These are phyloP conservation scores for Strobilomyces echinocephalus DNA, from an alignment of 768 basidiomycete genomes.

Conservation along the genomic window DNA sequence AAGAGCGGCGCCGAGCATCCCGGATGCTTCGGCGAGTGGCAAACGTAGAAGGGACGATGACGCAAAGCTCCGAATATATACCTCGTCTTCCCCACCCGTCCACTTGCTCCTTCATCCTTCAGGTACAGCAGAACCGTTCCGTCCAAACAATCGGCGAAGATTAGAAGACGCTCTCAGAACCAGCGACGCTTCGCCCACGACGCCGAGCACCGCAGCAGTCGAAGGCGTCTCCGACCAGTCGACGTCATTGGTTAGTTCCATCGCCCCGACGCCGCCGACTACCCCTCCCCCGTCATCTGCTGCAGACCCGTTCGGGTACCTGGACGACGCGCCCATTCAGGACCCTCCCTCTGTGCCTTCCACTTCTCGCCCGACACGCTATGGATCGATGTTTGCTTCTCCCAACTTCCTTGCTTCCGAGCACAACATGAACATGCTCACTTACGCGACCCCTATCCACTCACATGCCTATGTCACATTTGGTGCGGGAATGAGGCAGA, in stretches of 20 bases:
- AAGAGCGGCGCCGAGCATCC: conserved; percentile 11
- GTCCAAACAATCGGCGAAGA: conserved; percentile 19
- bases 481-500: conserved; percentile 81
- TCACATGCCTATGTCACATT: conserved; percentile 79
- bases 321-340: conserved; percentile 37
- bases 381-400: conserved; percentile 32
- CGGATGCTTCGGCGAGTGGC: conserved; percentile 23
- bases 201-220: not conserved
- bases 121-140: conserved; percentile 10
- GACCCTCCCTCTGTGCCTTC: conserved; percentile 22
- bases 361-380: conserved; percentile 19
- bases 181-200: not conserved
- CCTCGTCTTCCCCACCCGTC: conserved; percentile 51
- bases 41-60: conserved; percentile 61
- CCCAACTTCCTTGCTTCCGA: conserved; percentile 32
- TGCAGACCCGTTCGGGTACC: conserved; percentile 59
- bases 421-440: conserved; percentile 39
- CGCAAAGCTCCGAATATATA: conserved; percentile 45
- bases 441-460: conserved; percentile 56
- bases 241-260: not conserved
- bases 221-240: not conserved
- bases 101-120: conserved; percentile 42
- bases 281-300: conserved; percentile 11
- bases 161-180: not conserved
- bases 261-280: conserved; percentile 1